These are phyloP conservation scores for Fusarium anthophilum DNA, from an alignment of 2,329 filamentous ascomycete genomes.

Conservation along the genomic window DNA sequence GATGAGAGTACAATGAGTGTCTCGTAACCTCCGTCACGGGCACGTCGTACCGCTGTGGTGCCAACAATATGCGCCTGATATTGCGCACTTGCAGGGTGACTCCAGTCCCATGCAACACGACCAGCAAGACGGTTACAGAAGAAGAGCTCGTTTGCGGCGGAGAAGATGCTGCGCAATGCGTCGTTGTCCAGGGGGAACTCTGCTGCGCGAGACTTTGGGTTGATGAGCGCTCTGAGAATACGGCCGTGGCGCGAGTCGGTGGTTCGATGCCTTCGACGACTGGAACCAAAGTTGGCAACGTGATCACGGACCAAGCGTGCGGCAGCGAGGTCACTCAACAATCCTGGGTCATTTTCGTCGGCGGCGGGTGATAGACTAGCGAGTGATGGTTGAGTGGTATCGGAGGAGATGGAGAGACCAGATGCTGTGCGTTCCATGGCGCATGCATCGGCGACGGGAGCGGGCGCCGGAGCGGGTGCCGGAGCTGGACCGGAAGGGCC, in stretches of 20 bases:
- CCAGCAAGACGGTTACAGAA: conserved; percentile 65
- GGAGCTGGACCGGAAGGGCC: conserved; percentile 18
- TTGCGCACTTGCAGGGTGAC: conserved; percentile 57
- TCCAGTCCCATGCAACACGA: conserved; percentile 72
- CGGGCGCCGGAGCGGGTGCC: background rate
- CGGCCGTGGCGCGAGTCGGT: conserved; percentile 64
- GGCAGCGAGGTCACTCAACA: conserved; percentile 58
- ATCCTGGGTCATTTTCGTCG: conserved; percentile 45
- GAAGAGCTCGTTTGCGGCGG: conserved; percentile 70
- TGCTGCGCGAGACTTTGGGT: conserved; percentile 55
- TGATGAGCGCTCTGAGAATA: conserved; percentile 67
- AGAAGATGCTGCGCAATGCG: conserved; percentile 67
- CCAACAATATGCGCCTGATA: conserved; percentile 68
- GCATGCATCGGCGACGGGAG: conserved; percentile 26
- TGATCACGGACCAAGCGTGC: conserved; percentile 60
- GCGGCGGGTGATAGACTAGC: conserved; percentile 34
- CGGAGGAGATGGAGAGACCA: conserved; percentile 58
- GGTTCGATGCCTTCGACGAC: conserved; percentile 52
- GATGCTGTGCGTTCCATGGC: conserved; percentile 61
- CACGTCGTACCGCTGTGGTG: conserved; percentile 66
- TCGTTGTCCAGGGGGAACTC: conserved; percentile 66
- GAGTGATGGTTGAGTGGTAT: conserved; percentile 47
- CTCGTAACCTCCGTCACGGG: conserved; percentile 63
- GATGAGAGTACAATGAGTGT: conserved; percentile 70
- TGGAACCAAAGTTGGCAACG: conserved; percentile 48